These are phyloP conservation scores for Pseudocercospora fuligena DNA, from an alignment of 2,329 filamentous ascomycete species.

Conservation along the genomic window DNA sequence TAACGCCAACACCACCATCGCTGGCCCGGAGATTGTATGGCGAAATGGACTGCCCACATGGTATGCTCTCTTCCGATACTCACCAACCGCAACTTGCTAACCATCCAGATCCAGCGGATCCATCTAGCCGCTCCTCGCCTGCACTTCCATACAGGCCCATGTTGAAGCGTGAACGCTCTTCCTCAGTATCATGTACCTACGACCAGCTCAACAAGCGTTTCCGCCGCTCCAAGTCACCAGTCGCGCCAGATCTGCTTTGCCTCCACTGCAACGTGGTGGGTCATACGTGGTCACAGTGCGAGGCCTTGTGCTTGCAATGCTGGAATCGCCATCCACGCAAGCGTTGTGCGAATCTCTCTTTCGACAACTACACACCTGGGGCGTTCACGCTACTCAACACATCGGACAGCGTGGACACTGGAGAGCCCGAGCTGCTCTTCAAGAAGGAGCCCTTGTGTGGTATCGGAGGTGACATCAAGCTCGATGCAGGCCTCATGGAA, in stretches of 20 bases:
- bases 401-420: neutral
- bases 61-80: neutral
- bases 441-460: neutral
- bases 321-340: constrained; percentile 1
- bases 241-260: neutral
- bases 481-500: constrained; percentile 2
- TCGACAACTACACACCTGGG: constrained; percentile 2
- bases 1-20: neutral
- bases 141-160: neutral
- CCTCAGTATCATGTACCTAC: neutral
- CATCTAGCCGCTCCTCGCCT: neutral
- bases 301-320: constrained; percentile 12
- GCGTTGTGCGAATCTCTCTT: constrained; percentile 1
- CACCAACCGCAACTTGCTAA: neutral
- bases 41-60: neutral
- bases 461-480: neutral
- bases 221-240: neutral
- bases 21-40: neutral
- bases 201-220: neutral
- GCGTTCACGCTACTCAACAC: neutral
- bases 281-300: constrained; percentile 12
- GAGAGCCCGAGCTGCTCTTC: neutral
- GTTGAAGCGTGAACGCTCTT: neutral
- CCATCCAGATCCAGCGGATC: neutral
- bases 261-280: constrained; percentile 12